A percentile compares a stretch with the other conserved stretches of the same genome.
Conservation (phyloP, 23 red algal species). For the Gracilariopsis chorda region DNA sequence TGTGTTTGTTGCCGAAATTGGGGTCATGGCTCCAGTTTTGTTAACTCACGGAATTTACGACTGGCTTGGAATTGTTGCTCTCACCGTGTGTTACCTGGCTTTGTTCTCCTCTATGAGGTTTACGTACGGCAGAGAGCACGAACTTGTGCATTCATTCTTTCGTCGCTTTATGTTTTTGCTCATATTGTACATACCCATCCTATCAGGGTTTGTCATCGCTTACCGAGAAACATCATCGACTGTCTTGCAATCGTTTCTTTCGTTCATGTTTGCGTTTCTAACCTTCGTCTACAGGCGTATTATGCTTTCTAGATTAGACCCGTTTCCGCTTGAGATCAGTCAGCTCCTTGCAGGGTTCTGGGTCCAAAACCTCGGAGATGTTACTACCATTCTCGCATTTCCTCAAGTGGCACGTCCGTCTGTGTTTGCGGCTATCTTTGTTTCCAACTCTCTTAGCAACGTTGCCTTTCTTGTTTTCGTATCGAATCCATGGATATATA, state of each 20-base stretch:
- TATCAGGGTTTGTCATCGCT: constrained; percentile 43
- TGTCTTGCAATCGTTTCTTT: constrained; percentile 26
- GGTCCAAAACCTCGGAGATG: constrained; percentile 64
- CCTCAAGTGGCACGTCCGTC: constrained; percentile 36
- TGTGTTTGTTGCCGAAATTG: constrained; percentile 58
- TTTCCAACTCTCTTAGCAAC: constrained; percentile 42
- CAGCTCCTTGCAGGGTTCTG: constrained; percentile 69
- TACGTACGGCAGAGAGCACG: constrained; percentile 1
- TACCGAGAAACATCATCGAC: constrained; percentile 44
- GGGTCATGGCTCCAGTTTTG: constrained; percentile 25
- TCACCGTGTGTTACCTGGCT: constrained; percentile 49
- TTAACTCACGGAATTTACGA: constrained; percentile 36
- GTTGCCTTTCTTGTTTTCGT: constrained; percentile 70
- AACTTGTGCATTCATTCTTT: constrained; percentile 55
- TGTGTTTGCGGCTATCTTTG: constrained; percentile 48
- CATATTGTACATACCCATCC: constrained; percentile 56
- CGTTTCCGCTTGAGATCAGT: constrained; percentile 68
- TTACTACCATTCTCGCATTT: constrained; percentile 51
- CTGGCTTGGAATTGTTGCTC: constrained; percentile 51
- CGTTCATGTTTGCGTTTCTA: constrained; percentile 46
- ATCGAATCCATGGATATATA: constrained; percentile 75
- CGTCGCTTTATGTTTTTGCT: constrained; percentile 57
- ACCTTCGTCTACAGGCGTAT: constrained; percentile 71
- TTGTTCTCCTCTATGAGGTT: constrained; percentile 21
- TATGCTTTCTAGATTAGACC: constrained; percentile 72